These are phyloP conservation scores for Diutina mesorugosa DNA, from an alignment of 1,139 yeast species.

Conservation along the genomic window DNA sequence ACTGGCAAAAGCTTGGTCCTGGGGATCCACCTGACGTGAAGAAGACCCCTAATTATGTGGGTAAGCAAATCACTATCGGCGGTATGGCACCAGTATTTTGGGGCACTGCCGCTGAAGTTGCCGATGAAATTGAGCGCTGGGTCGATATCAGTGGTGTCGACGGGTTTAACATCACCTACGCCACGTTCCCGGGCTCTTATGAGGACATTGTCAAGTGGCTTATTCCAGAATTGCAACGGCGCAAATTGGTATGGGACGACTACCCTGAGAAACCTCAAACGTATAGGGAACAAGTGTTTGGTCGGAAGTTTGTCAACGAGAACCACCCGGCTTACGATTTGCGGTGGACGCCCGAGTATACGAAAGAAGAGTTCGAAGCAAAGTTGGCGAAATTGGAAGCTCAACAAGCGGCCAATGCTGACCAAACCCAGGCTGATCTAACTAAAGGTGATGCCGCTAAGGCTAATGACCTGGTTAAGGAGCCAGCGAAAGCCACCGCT, in stretches of 20 bases:
- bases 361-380: slow-evolving; percentile 23
- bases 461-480: not conserved
- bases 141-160: slow-evolving; percentile 19
- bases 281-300: slow-evolving; percentile 16
- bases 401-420: not conserved
- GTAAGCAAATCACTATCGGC: slow-evolving; percentile 16
- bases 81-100: slow-evolving; percentile 16
- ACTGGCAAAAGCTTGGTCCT: slow-evolving; percentile 18
- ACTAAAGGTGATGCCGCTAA: not conserved
- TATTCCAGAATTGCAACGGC: slow-evolving; percentile 19
- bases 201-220: slow-evolving; percentile 18
- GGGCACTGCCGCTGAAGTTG: slow-evolving; percentile 17
- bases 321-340: slow-evolving; percentile 25
- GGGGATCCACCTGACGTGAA: slow-evolving; percentile 13
- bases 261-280: slow-evolving; percentile 15
- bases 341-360: slow-evolving; percentile 26
- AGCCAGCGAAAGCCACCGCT: not conserved
- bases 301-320: slow-evolving; percentile 11
- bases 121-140: slow-evolving; percentile 18
- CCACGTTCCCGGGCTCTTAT: slow-evolving; percentile 18
- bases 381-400: slow-evolving; percentile 13
- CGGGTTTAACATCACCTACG: slow-evolving; percentile 22
- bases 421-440: not conserved
- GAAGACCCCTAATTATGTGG: slow-evolving; percentile 15
- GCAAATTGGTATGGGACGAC: slow-evolving; percentile 21